Evolutionary conservation across 768 basidiomycete species (phyloP).

Genomic region (Austroboletus festivus): DNA sequence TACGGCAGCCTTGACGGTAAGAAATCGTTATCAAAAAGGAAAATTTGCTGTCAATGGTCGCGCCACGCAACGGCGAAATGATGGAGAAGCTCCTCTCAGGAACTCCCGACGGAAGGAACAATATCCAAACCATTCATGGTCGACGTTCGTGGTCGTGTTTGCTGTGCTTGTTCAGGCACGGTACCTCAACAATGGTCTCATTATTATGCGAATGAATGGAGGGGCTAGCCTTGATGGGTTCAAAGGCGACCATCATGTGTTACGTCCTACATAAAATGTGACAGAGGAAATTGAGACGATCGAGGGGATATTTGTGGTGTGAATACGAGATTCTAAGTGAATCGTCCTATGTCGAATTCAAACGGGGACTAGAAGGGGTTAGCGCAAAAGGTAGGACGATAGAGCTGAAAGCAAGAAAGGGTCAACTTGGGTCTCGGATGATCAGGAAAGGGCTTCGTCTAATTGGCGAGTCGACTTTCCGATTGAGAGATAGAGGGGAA

Average conservation of each 20-base stretch:
- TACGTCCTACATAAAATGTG: slow-evolving; percentile 80
- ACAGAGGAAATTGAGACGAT: slow-evolving; percentile 66
- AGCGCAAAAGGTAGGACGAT: no score
- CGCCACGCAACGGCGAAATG: slow-evolving; percentile 56
- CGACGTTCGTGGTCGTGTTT: slow-evolving; percentile 78
- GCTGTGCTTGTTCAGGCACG: slow-evolving; percentile 70
- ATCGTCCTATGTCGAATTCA: slow-evolving; percentile 21
- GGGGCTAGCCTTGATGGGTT: slow-evolving; percentile 67
- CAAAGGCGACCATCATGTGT: slow-evolving; percentile 67
- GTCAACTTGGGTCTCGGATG: no score
- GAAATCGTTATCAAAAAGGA: slow-evolving; percentile 67
- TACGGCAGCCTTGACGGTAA: slow-evolving; percentile 79
- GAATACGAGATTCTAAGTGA: slow-evolving; percentile 61
- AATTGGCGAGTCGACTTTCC: no score
- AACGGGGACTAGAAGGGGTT: no score
- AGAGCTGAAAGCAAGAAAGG: no score
- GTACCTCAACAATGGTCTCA: slow-evolving; percentile 61
- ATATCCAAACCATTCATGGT: slow-evolving; percentile 63
- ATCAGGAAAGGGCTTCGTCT: no score
- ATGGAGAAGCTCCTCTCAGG: slow-evolving; percentile 54
- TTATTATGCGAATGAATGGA: slow-evolving; percentile 74
- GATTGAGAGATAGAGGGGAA: no score
- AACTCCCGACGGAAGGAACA: slow-evolving; percentile 54
- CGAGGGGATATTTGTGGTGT: slow-evolving; percentile 60
- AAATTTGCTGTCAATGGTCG: slow-evolving; percentile 65